Evolutionary conservation across 148 eudicot genomes (phyloP).

Genomic region (Oxyria digyna): DNA sequence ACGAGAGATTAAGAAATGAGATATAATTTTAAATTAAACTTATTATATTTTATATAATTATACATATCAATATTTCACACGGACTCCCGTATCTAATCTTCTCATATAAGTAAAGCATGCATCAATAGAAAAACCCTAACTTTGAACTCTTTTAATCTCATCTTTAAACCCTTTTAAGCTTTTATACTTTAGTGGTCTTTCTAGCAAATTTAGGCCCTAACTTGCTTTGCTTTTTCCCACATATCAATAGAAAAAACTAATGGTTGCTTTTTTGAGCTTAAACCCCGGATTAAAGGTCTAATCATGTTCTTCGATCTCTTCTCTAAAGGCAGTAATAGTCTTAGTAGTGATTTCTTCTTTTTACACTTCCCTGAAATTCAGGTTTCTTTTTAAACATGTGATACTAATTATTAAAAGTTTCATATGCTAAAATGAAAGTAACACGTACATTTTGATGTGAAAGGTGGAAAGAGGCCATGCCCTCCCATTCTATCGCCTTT

Average conservation of each 20-base stretch:
- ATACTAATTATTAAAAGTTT: not conserved
- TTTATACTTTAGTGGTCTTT: not conserved
- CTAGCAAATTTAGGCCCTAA: not conserved
- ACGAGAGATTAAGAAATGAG: too few relatives aligned
- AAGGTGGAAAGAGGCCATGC: not conserved
- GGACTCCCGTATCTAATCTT: too few relatives aligned
- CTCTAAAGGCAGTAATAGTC: not conserved
- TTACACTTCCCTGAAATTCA: constrained; percentile 1
- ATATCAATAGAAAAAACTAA: not conserved
- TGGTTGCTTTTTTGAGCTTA: not conserved
- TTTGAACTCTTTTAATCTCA: not conserved
- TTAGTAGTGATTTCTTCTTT: not conserved
- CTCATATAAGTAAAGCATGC: too few relatives aligned
- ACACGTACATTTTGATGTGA: not conserved
- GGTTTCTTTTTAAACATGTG: not conserved
- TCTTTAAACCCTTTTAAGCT: not conserved
- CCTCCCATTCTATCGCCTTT: not conserved
- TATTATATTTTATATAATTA: too few relatives aligned
- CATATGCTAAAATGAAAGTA: not conserved
- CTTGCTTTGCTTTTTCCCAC: not conserved
- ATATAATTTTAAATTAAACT: too few relatives aligned
- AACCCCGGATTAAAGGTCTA: constrained; percentile 8
- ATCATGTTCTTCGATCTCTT: constrained; percentile 1
- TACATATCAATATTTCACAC: too few relatives aligned
- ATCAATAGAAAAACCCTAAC: too few relatives aligned